A percentile compares a stretch with the other conserved stretches of the same genome.
These are phyloP conservation scores for Ambrosiella beaveri DNA, from an alignment of 2,329 filamentous ascomycete species.

Conservation along the genomic window DNA sequence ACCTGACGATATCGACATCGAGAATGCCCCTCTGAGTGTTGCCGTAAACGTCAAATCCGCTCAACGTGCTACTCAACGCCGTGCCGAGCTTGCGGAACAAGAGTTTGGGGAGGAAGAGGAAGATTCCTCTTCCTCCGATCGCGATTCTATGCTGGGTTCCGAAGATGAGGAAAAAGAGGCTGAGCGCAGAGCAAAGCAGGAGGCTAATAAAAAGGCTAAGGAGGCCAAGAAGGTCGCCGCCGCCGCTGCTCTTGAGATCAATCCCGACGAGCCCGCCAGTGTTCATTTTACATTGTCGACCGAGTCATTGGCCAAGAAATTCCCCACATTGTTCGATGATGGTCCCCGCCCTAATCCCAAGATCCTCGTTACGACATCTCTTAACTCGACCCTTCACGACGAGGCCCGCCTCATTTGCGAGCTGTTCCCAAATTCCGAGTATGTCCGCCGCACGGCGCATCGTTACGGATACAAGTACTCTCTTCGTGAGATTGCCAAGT, in stretches of 20 bases:
- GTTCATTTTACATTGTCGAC: slow-evolving; percentile 13
- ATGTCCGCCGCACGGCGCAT: slow-evolving; percentile 73
- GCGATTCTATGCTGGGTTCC: slow-evolving; percentile 69
- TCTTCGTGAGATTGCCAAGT: slow-evolving; percentile 74
- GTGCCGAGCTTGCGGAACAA: slow-evolving; percentile 32
- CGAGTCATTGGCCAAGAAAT: slow-evolving; percentile 38
- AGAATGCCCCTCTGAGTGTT: slow-evolving; percentile 34
- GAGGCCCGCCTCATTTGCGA: slow-evolving; percentile 63
- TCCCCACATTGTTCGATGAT: slow-evolving; percentile 44
- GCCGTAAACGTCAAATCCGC: slow-evolving; percentile 42
- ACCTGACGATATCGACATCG: slow-evolving; percentile 30
- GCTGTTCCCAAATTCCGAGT: slow-evolving; percentile 73
- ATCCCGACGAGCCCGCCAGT: slow-evolving; percentile 29
- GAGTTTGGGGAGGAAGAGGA: slow-evolving; percentile 25
- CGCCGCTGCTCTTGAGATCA: slow-evolving; percentile 41
- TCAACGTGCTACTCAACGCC: slow-evolving; percentile 36
- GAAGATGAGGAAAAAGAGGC: slow-evolving; percentile 32
- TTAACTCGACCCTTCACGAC: slow-evolving; percentile 75
- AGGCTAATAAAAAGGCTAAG: slow-evolving; percentile 16
- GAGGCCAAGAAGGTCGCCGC: slow-evolving; percentile 6
- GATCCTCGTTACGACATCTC: slow-evolving; percentile 76
- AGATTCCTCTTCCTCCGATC: slow-evolving; percentile 29
- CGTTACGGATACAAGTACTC: slow-evolving; percentile 81
- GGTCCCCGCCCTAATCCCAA: slow-evolving; percentile 50
- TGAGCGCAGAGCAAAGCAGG: slow-evolving; percentile 28